Percentiles rank a stretch among this genome's conserved stretches.
These are phyloP conservation scores for Hanseniaspora meyeri DNA, from an alignment of 805 yeast genomes.

Conservation along the genomic window DNA sequence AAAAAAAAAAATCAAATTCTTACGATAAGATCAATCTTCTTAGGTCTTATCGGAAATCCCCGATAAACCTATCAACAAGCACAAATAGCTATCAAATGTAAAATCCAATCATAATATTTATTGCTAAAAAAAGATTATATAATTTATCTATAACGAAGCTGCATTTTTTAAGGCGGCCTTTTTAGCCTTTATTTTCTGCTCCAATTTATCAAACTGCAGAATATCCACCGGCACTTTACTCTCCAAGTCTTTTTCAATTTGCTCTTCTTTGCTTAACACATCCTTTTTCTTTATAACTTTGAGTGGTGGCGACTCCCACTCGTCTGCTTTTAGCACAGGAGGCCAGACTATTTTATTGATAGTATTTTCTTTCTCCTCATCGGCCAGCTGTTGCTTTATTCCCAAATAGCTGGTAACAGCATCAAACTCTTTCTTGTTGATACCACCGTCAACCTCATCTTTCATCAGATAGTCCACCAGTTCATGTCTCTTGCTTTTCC, in stretches of 20 bases:
- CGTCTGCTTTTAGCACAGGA: not conserved
- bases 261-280: not conserved
- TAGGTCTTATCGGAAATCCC: not conserved
- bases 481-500: constrained; percentile 46
- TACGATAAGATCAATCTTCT: too few relatives aligned
- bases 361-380: not conserved
- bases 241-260: not conserved
- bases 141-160: not conserved
- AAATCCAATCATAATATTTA: too few relatives aligned
- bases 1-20: too few relatives aligned
- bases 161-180: not conserved
- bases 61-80: not conserved
- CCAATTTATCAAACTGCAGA: constrained; percentile 5
- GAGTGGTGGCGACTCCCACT: constrained; percentile 11
- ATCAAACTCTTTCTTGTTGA: not conserved
- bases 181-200: constrained; percentile 3
- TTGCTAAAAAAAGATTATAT: too few relatives aligned
- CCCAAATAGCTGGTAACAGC: constrained; percentile 3
- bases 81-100: not conserved
- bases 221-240: constrained; percentile 7
- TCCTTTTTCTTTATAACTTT: not conserved
- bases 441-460: not conserved
- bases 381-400: not conserved
- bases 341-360: not conserved
- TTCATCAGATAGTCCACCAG: not conserved